Conservation (phyloP, 2,329 filamentous ascomycete species). For the Coniosporium tulheliwenetii region DNA sequence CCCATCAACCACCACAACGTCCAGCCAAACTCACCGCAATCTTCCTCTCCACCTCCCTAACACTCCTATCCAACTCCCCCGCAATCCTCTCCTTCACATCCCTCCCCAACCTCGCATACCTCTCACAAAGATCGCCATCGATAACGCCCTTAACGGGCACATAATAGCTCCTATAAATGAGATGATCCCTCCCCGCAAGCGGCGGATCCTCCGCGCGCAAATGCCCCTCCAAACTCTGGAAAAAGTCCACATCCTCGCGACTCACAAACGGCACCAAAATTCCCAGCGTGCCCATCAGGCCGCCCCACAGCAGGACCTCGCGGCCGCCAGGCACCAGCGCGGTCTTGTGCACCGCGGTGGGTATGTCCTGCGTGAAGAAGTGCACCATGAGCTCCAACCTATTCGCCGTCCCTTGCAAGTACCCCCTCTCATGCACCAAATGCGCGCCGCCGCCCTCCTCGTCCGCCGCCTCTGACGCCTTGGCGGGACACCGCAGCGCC, state of each 20-base stretch:
- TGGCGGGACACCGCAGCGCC: constrained; percentile 74
- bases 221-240: constrained; percentile 83
- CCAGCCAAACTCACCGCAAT: constrained; percentile 30
- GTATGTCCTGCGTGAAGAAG: constrained; percentile 83
- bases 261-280: constrained; percentile 83
- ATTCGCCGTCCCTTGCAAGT: constrained; percentile 79
- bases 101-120: constrained; percentile 66
- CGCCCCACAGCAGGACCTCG: constrained; percentile 84
- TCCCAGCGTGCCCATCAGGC: constrained; percentile 85
- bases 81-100: constrained; percentile 95
- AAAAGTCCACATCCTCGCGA: constrained; percentile 93
- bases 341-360: constrained; percentile 78
- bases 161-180: constrained; percentile 93
- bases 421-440: constrained; percentile 77
- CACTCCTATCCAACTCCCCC: constrained; percentile 75
- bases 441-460: constrained; percentile 84
- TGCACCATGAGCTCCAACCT: constrained; percentile 75
- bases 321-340: constrained; percentile 81
- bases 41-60: constrained; percentile 90
- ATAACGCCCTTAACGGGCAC: constrained; percentile 93
- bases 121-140: constrained; percentile 90
- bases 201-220: constrained; percentile 76
- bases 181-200: constrained; percentile 79
- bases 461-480: constrained; percentile 77
- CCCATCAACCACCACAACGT: not conserved